phyloP scores from a whole-genome alignment of 495 filamentous ascomycete species.

The Pyrenopolyporus hunteri region DNA sequence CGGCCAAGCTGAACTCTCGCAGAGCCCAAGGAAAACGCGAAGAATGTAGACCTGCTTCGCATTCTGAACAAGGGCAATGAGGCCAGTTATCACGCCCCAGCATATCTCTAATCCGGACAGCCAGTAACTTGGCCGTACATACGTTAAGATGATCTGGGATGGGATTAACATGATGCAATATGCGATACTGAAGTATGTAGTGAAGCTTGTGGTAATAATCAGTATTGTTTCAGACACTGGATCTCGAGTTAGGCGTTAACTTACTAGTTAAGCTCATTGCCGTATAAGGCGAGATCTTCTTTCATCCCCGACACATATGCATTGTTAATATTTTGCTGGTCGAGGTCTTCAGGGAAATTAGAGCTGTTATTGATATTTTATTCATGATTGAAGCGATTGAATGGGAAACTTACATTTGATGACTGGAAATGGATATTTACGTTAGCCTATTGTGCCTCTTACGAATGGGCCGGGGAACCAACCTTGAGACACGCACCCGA shows the following conservation, averaged over 20 bases:
- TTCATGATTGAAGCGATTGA: too few relatives aligned
- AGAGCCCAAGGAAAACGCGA: conserved; percentile 59
- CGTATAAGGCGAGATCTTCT: conserved; percentile 48
- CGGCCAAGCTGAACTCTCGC: conserved; percentile 55
- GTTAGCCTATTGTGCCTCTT: not conserved
- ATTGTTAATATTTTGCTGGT: conserved; percentile 52
- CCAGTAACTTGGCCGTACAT: conserved; percentile 49
- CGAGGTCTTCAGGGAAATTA: conserved; percentile 40
- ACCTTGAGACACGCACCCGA: conserved; percentile 51
- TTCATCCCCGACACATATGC: conserved; percentile 54
- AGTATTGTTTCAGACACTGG: too few relatives aligned
- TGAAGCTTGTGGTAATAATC: conserved; percentile 54
- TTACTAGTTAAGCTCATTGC: conserved; percentile 50
- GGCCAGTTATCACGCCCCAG: conserved; percentile 51
- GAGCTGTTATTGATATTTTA: not conserved
- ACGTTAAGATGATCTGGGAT: conserved; percentile 60
- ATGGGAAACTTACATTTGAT: conserved; percentile 42
- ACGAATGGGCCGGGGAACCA: conserved; percentile 1
- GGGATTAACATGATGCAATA: conserved; percentile 55
- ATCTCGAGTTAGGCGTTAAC: too few relatives aligned
- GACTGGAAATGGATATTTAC: conserved; percentile 26
- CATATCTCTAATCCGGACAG: conserved; percentile 50
- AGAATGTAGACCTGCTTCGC: conserved; percentile 47
- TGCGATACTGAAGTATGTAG: conserved; percentile 56
- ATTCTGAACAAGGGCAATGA: conserved; percentile 39